Base-by-base conservation (phyloP, 108 stramenopile genomes). In the Conticribra guillardii region DNA sequence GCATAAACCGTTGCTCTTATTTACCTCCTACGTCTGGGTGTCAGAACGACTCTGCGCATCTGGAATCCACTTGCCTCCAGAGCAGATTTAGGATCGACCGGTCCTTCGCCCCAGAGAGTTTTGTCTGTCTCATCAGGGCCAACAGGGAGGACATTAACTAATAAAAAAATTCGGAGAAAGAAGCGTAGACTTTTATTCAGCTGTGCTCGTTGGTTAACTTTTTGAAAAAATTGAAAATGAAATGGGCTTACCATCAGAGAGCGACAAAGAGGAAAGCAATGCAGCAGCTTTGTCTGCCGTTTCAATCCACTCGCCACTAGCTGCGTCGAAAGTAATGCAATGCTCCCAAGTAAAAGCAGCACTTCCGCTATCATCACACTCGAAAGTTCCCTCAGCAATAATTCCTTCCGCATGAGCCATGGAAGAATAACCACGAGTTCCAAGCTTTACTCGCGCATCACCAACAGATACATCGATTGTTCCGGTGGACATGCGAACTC, bases 31-130 rank as follows among this genome's bases (percentile, higher is more conserved):
- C 76, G 78, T 46, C 69, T 71, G 48, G 83, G 64, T 19, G 83
- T 82, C 2, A 92, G 84, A 61, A 89, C 84, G 41, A 88, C 81
- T 21, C 80, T 80, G 44, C 87, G 82, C 89, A 90, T 90, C 57
- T 75, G 82, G 60, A 93, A 93, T 18, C 85, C 87, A 65, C 87
- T 78, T 18, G 49, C 81, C 66, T 88, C 89, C 52, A 93, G 60
- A 57, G 78, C 81, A 18, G 64, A 73, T 57, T 82, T 85, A 9
- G 91, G 91, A 72, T 93, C 83, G 45, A 85, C 23, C 30, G 79
- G 78, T 3, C 71, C 87, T 32, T 79, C 86, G 15, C 91, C 91
- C 91, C 88, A 89, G 32, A 93, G 75, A 27, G 73, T 81, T 61
- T 79, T 79, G 15, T 85, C 69, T 21, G 80, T 89, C 77, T 93